These are phyloP conservation scores for Colletotrichum cordylinicola DNA, from an alignment of 2,329 filamentous ascomycete genomes.

Conservation along the genomic window DNA sequence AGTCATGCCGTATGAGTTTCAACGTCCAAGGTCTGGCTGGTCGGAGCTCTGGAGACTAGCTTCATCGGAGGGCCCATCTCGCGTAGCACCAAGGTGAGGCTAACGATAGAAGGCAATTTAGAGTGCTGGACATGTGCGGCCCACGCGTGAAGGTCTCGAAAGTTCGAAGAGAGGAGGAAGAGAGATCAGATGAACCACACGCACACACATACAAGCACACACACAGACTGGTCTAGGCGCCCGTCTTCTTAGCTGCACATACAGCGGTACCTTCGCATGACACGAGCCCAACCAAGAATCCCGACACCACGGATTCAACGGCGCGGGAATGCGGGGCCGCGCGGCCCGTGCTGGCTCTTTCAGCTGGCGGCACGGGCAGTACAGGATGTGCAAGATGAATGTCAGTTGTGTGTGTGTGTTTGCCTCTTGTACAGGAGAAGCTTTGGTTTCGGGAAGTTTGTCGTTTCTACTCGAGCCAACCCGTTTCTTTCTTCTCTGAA, in stretches of 20 bases:
- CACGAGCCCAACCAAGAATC: neutral
- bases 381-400: neutral
- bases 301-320: neutral
- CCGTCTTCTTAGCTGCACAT: neutral
- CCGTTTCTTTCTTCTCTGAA: neutral
- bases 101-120: neutral
- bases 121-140: neutral
- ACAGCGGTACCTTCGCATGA: too few species aligned
- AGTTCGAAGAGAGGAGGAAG: neutral
- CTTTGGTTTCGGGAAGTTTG: neutral
- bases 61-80: neutral
- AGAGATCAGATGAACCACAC: neutral
- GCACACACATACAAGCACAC: neutral
- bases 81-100: neutral
- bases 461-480: neutral
- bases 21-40: neutral
- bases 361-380: neutral
- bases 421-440: neutral
- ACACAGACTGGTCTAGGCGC: neutral
- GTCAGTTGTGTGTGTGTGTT: neutral
- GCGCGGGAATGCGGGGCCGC: neutral
- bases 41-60: neutral
- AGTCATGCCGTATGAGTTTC: neutral
- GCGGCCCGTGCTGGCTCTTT: neutral
- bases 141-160: neutral